Evolutionary conservation across 2,329 filamentous ascomycete species (phyloP), one percentile per base, ranked within the genome.

Genomic region (Talaromyces sp.): DNA sequence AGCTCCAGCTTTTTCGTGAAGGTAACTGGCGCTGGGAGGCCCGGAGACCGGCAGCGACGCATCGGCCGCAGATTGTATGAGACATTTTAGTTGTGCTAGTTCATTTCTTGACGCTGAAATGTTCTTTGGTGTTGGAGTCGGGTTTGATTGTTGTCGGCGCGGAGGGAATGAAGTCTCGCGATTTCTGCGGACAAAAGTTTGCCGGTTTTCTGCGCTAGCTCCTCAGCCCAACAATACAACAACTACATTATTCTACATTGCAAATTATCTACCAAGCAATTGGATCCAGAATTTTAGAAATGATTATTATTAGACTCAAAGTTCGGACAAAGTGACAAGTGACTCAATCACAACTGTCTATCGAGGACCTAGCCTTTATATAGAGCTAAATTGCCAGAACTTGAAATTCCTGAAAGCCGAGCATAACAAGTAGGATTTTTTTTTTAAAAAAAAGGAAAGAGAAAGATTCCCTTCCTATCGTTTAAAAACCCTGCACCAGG

Each of bases 41-140:
- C 47, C 57, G 44, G 30, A n/a, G 62, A 58, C 58, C 10, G 50
- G 64, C 33, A 36, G 65, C 58, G 27, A 56, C 63, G 34, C 59
- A 60, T 14, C 59, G 60, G 59, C 63, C 42, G 51, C 58, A 54
- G 34, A 63, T 61, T 33, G 60, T 53, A 16, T 57, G 51, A 51
- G 59, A 30, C 64, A 68, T 65, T 53, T 23, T 27, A 31, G 14
- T 8, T 10, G 28, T 52, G 23, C 12, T 31, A 53, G 44, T 47
- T 47, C 44, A 47, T 47, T 42, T 10, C 40, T 47, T 4, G n/a
- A 14, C 2, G n/a, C 18, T 27, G 44, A 47, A 47, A 14, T 47
- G 42, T 18, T 8, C 1, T 47, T 36, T 36, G 33, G 7, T 36
- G 33, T 36, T 12, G 33, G n/a, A 23, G 44, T 47, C 8, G 23